Evolutionary conservation across 345 rosid species (phyloP).

Genomic region (Erysimum cheiranthoides): DNA sequence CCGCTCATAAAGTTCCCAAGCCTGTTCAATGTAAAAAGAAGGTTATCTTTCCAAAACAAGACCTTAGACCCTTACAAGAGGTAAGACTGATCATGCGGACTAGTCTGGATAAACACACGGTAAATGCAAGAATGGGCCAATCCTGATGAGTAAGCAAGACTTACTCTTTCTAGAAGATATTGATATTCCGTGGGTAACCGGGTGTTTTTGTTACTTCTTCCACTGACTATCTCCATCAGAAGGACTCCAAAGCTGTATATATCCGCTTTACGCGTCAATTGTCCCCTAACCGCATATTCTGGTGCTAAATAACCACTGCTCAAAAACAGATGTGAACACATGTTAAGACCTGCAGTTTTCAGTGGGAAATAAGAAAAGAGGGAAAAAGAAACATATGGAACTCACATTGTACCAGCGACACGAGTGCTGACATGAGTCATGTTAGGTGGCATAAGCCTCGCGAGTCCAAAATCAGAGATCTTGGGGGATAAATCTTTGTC

Average conservation of each 20-base stretch:
- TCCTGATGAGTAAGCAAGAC: slow-evolving; percentile 25
- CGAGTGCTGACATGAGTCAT: slow-evolving; percentile 96
- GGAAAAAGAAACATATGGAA: slow-evolving; percentile 20
- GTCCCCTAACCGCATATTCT: slow-evolving; percentile 95
- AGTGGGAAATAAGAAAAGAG: background rate
- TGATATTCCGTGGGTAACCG: slow-evolving; percentile 76
- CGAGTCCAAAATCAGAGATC: slow-evolving; percentile 97
- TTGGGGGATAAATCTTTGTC: slow-evolving; percentile 77
- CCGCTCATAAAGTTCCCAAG: slow-evolving; percentile 81
- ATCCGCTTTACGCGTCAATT: slow-evolving; percentile 90
- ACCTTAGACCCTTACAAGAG: slow-evolving; percentile 8
- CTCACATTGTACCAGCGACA: slow-evolving; percentile 99
- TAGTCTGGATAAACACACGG: slow-evolving; percentile 1
- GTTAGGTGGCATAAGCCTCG: slow-evolving; percentile 84
- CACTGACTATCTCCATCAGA: slow-evolving; percentile 83
- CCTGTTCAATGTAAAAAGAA: slow-evolving; percentile 54
- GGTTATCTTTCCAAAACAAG: slow-evolving; percentile 18
- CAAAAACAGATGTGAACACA: slow-evolving; percentile 30
- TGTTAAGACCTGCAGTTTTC: slow-evolving; percentile 18
- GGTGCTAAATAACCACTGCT: slow-evolving; percentile 96
- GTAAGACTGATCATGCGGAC: background rate
- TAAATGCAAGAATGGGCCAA: slow-evolving; percentile 19
- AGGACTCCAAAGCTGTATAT: slow-evolving; percentile 93
- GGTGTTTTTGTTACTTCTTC: slow-evolving; percentile 84
- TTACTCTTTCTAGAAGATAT: slow-evolving; percentile 86